Evolutionary conservation across 768 basidiomycete species (phyloP).

Genomic region (Suillus sp.): DNA sequence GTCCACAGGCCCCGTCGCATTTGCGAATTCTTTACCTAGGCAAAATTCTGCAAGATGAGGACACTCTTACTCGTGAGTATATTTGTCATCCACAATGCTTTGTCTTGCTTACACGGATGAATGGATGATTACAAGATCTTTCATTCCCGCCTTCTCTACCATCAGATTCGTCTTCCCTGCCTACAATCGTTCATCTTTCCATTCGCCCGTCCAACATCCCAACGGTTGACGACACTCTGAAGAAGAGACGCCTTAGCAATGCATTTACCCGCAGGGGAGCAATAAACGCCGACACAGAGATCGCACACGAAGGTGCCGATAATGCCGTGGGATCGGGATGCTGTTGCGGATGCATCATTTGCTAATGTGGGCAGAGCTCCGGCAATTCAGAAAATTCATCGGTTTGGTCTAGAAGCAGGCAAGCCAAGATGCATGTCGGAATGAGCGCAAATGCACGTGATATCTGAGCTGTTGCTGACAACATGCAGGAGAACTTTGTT

Average conservation of each 20-base stretch:
- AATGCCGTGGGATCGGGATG: slow-evolving; percentile 34
- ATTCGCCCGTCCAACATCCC: slow-evolving; percentile 60
- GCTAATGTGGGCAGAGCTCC: slow-evolving; percentile 24
- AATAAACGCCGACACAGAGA: slow-evolving; percentile 14
- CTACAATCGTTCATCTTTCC: slow-evolving; percentile 78
- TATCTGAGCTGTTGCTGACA: background rate
- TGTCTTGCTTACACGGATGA: background rate
- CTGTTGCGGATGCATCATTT: slow-evolving; percentile 43
- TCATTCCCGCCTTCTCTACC: slow-evolving; percentile 32
- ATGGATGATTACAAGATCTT: slow-evolving; percentile 23
- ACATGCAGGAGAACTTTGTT: background rate
- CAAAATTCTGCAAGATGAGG: slow-evolving; percentile 83
- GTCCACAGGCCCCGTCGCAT: slow-evolving; percentile 76
- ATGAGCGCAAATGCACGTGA: background rate
- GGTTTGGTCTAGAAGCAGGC: background rate
- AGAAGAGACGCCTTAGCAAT: slow-evolving; percentile 47
- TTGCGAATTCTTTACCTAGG: slow-evolving; percentile 76
- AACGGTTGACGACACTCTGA: slow-evolving; percentile 49
- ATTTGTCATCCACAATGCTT: background rate
- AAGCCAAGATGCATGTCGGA: background rate
- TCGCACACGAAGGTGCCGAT: slow-evolving; percentile 17
- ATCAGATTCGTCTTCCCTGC: slow-evolving; percentile 34
- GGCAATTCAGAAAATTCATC: background rate
- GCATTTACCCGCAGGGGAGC: slow-evolving; percentile 29
- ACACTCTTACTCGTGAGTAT: slow-evolving; percentile 64